Percentiles rank a stretch among this genome's conserved stretches.
Conservation (phyloP, 2,329 filamentous ascomycete genomes). For the Aspergillus hortae region DNA sequence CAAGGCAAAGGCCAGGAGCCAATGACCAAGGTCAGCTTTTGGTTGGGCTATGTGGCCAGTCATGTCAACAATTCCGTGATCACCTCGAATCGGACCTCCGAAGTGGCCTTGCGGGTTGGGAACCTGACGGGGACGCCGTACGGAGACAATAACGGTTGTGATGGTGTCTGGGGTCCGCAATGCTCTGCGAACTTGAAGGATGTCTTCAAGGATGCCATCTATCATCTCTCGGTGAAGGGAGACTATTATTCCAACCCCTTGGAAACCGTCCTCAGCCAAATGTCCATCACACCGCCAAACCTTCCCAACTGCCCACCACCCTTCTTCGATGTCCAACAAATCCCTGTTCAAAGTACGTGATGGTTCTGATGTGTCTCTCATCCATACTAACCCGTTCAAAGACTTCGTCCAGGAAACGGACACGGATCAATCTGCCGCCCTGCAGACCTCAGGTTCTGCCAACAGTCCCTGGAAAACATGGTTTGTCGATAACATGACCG, state of each 20-base stretch:
- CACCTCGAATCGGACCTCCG: slow-evolving; percentile 33
- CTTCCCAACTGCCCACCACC: slow-evolving; percentile 27
- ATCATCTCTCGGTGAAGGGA: slow-evolving; percentile 22
- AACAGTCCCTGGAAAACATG: slow-evolving; percentile 34
- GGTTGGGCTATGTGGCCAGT: slow-evolving; percentile 31
- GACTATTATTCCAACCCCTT: slow-evolving; percentile 28
- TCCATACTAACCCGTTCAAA: slow-evolving; percentile 12
- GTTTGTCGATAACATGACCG: slow-evolving; percentile 33
- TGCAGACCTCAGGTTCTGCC: slow-evolving; percentile 28
- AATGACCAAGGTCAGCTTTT: slow-evolving; percentile 36
- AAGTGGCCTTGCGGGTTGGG: slow-evolving; percentile 34
- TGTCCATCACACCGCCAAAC: slow-evolving; percentile 20
- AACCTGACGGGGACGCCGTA: slow-evolving; percentile 34
- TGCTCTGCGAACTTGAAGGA: slow-evolving; percentile 32
- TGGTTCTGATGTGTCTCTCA: not conserved
- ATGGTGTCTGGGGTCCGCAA: slow-evolving; percentile 32
- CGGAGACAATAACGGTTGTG: slow-evolving; percentile 34
- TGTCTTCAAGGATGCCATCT: slow-evolving; percentile 25
- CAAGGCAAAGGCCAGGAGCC: slow-evolving; percentile 29
- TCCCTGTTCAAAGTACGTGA: slow-evolving; percentile 31
- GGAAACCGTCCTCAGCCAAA: slow-evolving; percentile 25
- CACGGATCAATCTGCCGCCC: slow-evolving; percentile 20
- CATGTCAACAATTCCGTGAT: slow-evolving; percentile 25
- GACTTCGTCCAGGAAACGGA: slow-evolving; percentile 31
- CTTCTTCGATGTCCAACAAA: slow-evolving; percentile 30